A percentile compares a stretch with the other conserved stretches of the same genome.
Conservation (phyloP, 2,329 filamentous ascomycete genomes). For the Aspergillus viridinutans region DNA sequence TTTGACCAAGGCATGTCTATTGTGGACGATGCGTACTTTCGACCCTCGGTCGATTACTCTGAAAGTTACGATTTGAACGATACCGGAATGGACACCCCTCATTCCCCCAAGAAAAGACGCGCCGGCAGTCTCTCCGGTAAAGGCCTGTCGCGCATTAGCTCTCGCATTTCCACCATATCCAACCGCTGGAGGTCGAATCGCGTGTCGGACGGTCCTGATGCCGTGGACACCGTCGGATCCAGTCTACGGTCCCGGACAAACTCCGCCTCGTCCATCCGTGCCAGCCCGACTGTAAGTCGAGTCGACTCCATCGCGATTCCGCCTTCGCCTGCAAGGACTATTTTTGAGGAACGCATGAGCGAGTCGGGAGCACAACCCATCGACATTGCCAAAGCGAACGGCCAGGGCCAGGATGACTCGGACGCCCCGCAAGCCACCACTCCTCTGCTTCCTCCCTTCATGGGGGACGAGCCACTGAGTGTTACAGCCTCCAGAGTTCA, state of each 20-base stretch:
- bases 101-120: slow-evolving; percentile 52
- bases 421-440: slow-evolving; percentile 66
- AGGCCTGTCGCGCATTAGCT: slow-evolving; percentile 60
- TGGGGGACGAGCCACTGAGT: slow-evolving; percentile 55
- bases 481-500: slow-evolving; percentile 56
- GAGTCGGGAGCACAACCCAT: slow-evolving; percentile 49
- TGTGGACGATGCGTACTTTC: slow-evolving; percentile 27
- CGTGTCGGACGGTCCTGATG: slow-evolving; percentile 31
- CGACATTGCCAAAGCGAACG: slow-evolving; percentile 52
- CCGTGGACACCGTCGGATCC: slow-evolving; percentile 26
- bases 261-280: slow-evolving; percentile 39
- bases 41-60: slow-evolving; percentile 23
- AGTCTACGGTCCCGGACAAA: slow-evolving; percentile 39
- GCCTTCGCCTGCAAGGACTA: slow-evolving; percentile 60
- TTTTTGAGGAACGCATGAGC: slow-evolving; percentile 53
- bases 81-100: slow-evolving; percentile 59
- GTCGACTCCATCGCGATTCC: slow-evolving; percentile 51
- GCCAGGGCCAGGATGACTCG: slow-evolving; percentile 49
- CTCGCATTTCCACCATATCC: slow-evolving; percentile 72
- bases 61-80: slow-evolving; percentile 50
- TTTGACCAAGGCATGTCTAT: slow-evolving; percentile 31
- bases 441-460: slow-evolving; percentile 76
- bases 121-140: slow-evolving; percentile 45
- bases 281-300: slow-evolving; percentile 36
- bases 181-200: slow-evolving; percentile 37